A percentile compares a stretch with the other conserved stretches of the same genome.
These are phyloP conservation scores for Kuraishia molischiana DNA, from an alignment of 805 yeast genomes.

Conservation along the genomic window DNA sequence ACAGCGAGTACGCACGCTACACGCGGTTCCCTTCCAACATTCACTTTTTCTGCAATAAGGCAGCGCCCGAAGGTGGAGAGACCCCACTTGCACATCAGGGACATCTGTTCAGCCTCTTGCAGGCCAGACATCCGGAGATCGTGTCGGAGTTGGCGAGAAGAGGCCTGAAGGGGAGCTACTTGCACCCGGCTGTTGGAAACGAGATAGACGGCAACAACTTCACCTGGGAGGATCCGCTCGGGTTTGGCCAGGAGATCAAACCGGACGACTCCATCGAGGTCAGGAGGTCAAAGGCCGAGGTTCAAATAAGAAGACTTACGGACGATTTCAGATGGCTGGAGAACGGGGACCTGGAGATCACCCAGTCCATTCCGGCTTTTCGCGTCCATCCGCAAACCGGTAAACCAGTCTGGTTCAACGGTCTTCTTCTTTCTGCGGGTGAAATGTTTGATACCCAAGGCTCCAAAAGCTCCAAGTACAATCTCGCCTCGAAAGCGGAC, in stretches of 20 bases:
- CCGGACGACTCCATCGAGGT: conserved; percentile 11
- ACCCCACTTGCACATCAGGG: conserved; percentile 15
- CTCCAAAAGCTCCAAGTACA: background rate
- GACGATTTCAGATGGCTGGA: conserved; percentile 13
- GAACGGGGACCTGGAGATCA: conserved; percentile 10
- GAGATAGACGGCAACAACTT: background rate
- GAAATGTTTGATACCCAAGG: background rate
- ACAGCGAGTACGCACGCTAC: conserved; percentile 24
- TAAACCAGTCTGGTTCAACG: conserved; percentile 4
- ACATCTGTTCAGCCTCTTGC: conserved; percentile 16
- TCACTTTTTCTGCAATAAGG: conserved; percentile 13
- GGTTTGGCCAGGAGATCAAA: conserved; percentile 14
- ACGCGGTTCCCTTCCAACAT: conserved; percentile 16
- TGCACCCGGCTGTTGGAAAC: background rate
- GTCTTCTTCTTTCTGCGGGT: background rate
- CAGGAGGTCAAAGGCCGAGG: conserved; percentile 12
- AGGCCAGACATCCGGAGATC: conserved; percentile 12
- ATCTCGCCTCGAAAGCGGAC: background rate
- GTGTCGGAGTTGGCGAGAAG: conserved; percentile 11
- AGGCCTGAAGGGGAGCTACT: conserved; percentile 10
- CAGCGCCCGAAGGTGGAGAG: background rate
- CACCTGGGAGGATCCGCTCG: conserved; percentile 14
- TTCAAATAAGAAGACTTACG: conserved; percentile 10
- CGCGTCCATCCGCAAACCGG: conserved; percentile 2
- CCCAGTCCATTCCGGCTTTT: conserved; percentile 8